Evolutionary conservation across 495 filamentous ascomycete genomes (phyloP).

Genomic region (Sporormia fimetaria): DNA sequence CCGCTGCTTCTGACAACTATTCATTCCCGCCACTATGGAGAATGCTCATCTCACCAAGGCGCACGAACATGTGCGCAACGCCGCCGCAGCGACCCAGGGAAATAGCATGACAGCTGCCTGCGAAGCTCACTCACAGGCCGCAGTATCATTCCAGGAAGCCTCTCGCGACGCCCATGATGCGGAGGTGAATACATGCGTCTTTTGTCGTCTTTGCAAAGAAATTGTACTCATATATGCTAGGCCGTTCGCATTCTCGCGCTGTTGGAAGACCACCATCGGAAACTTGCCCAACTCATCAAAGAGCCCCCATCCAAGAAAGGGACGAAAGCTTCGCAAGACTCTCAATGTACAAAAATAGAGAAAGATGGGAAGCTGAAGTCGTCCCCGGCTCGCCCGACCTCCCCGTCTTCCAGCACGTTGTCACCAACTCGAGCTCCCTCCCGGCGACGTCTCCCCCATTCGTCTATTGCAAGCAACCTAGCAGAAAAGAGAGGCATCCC

Average conservation of each 20-base stretch:
- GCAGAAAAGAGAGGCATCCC: constrained; percentile 83
- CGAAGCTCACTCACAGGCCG: constrained; percentile 79
- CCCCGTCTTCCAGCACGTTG: constrained; percentile 26
- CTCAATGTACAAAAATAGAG: not conserved
- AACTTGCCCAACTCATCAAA: constrained; percentile 65
- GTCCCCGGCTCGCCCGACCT: constrained; percentile 15
- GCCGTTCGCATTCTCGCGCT: constrained; percentile 72
- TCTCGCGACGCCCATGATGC: constrained; percentile 59
- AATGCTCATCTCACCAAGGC: constrained; percentile 58
- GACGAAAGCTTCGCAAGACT: not conserved
- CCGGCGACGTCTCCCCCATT: constrained; percentile 47
- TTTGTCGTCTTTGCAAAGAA: not conserved
- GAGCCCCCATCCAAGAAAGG: constrained; percentile 13
- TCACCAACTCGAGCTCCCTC: constrained; percentile 38
- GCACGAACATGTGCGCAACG: constrained; percentile 74
- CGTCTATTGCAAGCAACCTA: constrained; percentile 84
- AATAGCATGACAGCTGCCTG: constrained; percentile 68
- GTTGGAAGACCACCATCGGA: constrained; percentile 75
- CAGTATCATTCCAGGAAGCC: constrained; percentile 78
- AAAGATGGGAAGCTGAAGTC: not conserved
- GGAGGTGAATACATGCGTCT: constrained; percentile 43
- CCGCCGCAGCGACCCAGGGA: constrained; percentile 60
- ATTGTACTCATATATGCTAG: constrained; percentile 33
- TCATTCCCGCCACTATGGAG: constrained; percentile 39
- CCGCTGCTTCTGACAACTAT: not conserved